Evolutionary conservation across 257 asterid genomes (phyloP).

Genomic region (Jacaranda copaia): DNA sequence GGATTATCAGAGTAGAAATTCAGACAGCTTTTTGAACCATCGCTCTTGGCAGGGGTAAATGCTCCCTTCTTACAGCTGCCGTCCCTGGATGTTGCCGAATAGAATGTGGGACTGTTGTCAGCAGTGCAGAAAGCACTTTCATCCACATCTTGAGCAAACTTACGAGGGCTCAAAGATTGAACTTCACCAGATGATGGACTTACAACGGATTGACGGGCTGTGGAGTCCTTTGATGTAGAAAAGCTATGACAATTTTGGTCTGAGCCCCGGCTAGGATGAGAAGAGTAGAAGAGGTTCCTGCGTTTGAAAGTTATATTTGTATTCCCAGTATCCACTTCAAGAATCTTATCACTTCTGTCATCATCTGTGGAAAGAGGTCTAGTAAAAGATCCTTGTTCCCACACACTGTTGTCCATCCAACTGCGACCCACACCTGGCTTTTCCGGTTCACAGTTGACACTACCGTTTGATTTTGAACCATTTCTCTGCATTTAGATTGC

Average conservation of each 20-base stretch:
- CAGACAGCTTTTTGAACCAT: conserved; percentile 66
- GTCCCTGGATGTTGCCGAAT: conserved; percentile 59
- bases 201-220: conserved; percentile 49
- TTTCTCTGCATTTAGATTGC: conserved; percentile 54
- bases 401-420: conserved; percentile 32
- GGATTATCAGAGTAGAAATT: conserved; percentile 76
- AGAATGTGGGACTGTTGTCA: conserved; percentile 61
- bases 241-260: conserved; percentile 63
- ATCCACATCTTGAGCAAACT: conserved; percentile 41
- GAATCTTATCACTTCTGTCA: conserved; percentile 61
- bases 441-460: conserved; percentile 28
- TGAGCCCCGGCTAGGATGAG: conserved; percentile 52
- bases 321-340: conserved; percentile 61
- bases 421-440: conserved; percentile 31
- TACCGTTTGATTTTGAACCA: conserved; percentile 49
- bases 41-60: conserved; percentile 79
- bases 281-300: conserved; percentile 56
- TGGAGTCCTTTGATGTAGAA: conserved; percentile 67
- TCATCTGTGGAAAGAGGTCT: conserved; percentile 40
- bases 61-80: conserved; percentile 55
- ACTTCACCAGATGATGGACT: conserved; percentile 68
- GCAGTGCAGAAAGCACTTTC: conserved; percentile 64
- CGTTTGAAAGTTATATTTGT: conserved; percentile 39
- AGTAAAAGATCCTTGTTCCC: conserved; percentile 38
- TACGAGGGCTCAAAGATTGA: conserved; percentile 56